Base-by-base conservation (phyloP, 345 rosid species). In the Gossypium bickii region DNA sequence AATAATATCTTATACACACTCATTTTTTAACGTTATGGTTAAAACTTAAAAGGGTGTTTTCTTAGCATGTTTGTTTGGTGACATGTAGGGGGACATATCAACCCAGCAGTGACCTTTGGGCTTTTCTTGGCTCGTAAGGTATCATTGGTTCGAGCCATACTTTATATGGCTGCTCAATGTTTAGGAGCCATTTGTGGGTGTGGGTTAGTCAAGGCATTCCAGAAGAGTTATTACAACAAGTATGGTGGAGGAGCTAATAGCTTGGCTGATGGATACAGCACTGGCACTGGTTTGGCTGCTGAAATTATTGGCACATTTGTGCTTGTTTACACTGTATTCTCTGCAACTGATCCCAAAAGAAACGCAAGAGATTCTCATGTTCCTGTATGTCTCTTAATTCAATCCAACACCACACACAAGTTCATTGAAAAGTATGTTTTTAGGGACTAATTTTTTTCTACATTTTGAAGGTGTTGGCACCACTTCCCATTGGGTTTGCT, bases 41-140 rank as follows among this genome's bases (percentile, higher is more conserved):
- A 34, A 5, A 34, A 34, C 41, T 34, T 5, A 12, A 60, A 25
- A 60, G 63, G 41, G n/a, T 60, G 13, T 27, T 60, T 60, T 60
- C 41, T 27, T 22, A 57, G 22, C 29, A 57, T 20, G 61, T 57
- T 57, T 2, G 15, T 20, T 51, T 34, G 41, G 1, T 73, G 22
- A 45, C 7, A 8, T 38, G 74, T 77, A 89, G 93, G 93, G 22
- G 91, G 93, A 29, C 93, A 87, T 75, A 87, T 89, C 12, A 89
- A 88, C 81, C 92, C 92, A 12, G 93, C 93, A 3, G 90, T 87
- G 72, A 89, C 90, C 4, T 87, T 89, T 70, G 93, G 89, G 43
- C 69, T 89, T 79, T 82, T 89, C 72, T 74, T 89, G 85, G 91
- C 86, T 0, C 67, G 93, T 68, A 87, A 85, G 79, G 93, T 89